Evolutionary conservation across 805 yeast genomes (phyloP).

Genomic region (Wickerhamiella brachini): DNA sequence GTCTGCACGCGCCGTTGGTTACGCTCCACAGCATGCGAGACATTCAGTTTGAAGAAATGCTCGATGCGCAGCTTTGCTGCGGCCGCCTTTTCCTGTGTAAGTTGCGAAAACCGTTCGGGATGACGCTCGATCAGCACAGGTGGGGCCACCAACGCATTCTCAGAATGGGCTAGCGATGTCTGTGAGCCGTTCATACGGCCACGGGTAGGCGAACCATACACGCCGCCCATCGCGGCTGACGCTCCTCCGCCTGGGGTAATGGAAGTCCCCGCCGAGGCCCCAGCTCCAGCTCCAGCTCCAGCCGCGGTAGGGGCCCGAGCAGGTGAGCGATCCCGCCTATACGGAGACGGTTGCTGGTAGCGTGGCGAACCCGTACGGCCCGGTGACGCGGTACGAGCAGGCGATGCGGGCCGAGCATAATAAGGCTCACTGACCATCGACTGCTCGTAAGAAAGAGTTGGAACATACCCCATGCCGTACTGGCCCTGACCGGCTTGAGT

Average conservation of each 20-base stretch:
- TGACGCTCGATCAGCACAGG: slow-evolving; percentile 59
- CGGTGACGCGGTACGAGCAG: slow-evolving; percentile 1
- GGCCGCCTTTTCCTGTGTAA: slow-evolving; percentile 70
- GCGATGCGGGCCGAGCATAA: slow-evolving; percentile 1
- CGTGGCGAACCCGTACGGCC: neutral
- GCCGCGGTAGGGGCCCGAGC: neutral
- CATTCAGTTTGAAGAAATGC: slow-evolving; percentile 73
- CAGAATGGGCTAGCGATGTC: neutral
- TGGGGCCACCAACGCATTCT: neutral
- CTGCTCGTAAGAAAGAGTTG: neutral
- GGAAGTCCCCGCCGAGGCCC: neutral
- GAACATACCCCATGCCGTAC: neutral
- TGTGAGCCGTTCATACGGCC: neutral
- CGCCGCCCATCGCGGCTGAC: neutral
- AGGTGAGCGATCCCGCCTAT: slow-evolving; percentile 1
- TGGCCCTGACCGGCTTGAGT: neutral
- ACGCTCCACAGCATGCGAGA: slow-evolving; percentile 85
- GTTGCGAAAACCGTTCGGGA: slow-evolving; percentile 62
- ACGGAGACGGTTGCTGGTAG: neutral
- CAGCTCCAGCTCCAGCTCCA: neutral
- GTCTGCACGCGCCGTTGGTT: slow-evolving; percentile 82
- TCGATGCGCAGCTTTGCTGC: slow-evolving; percentile 72
- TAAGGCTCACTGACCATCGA: slow-evolving; percentile 1
- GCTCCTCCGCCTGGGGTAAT: too few species aligned
- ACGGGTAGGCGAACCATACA: neutral